Evolutionary conservation across 2,329 filamentous ascomycete genomes (phyloP), one percentile per base, ranked within the genome.

Genomic region (Aspergillus pseudoterreus): DNA sequence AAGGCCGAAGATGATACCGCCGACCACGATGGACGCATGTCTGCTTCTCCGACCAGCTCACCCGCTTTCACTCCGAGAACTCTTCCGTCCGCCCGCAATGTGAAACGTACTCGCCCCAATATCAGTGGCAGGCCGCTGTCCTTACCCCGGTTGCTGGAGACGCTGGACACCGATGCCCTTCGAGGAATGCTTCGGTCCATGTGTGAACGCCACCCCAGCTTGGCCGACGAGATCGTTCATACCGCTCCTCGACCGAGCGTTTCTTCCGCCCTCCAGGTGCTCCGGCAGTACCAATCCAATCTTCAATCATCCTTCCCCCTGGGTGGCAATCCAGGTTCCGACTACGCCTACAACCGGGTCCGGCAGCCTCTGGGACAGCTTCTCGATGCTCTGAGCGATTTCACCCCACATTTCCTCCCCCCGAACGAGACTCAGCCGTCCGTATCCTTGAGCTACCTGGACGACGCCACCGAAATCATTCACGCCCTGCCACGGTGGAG

Each of bases 331-430:
- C 82, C 87, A 11, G 89, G 85, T 52, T 90, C 91, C 39, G 92
- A 97, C 70, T 97, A 97, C 73, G 87, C 90, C 46, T 99, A 96
- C 71, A 95, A 96, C 68, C 85, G 94, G 62, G 89, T 97, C 49
- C 90, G 87, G 61, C 87, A 92, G 58, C 83, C 87, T 35, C 79
- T 97, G 15, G 76, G 84, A 22, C 85, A 90, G 52, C 81, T 99
- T 21, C 83, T 96, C 53, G 90, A 96, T 53, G 91, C 94, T 41
- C 80, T 99, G 42, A 86, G 87, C 68, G 94, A 99, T 67, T 99
- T 95, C 68, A 97, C 92, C 0, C 90, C 91, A 4, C 91, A 97
- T 70, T 99, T 95, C 65, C 83, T 99, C 2, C 94, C 94, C 11
- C 94, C 94, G 0, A 87, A 88, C 65, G 94, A 99, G 74, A 78